Evolutionary conservation across 257 asterid species (phyloP).

Genomic region (Primulina tabacum): DNA sequence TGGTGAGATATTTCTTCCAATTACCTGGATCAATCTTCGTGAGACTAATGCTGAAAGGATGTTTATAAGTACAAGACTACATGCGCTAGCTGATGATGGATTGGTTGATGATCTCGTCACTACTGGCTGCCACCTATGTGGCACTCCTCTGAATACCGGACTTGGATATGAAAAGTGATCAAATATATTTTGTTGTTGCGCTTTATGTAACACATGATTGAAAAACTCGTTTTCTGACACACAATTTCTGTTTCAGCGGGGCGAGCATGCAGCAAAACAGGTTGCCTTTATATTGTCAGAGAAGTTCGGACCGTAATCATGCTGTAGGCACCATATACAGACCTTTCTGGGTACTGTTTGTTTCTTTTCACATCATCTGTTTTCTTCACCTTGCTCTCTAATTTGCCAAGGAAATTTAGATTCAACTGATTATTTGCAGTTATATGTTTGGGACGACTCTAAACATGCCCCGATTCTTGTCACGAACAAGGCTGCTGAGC

Average conservation of each 20-base stretch:
- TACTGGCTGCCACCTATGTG: slow-evolving; percentile 62
- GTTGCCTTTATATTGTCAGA: background rate
- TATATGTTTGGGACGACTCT: slow-evolving; percentile 65
- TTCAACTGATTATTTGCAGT: slow-evolving; percentile 34
- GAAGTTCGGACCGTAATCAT: background rate
- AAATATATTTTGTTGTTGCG: slow-evolving; percentile 1
- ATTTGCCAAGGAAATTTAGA: background rate
- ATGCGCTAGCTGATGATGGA: slow-evolving; percentile 28
- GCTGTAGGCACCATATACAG: slow-evolving; percentile 43
- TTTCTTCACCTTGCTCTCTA: background rate
- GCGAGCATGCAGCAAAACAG: slow-evolving; percentile 31
- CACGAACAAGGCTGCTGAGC: slow-evolving; percentile 57
- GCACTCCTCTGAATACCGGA: slow-evolving; percentile 40
- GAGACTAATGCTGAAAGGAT: slow-evolving; percentile 60
- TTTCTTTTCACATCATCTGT: background rate
- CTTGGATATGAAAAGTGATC: slow-evolving; percentile 35
- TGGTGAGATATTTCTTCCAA: background rate
- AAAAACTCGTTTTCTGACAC: slow-evolving; percentile 13
- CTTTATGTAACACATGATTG: slow-evolving; percentile 21
- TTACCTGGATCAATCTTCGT: slow-evolving; percentile 43
- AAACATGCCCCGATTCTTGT: slow-evolving; percentile 54
- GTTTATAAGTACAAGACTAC: slow-evolving; percentile 63
- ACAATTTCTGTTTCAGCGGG: slow-evolving; percentile 34
- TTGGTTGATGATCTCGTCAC: slow-evolving; percentile 25
- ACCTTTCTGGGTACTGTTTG: slow-evolving; percentile 58